Base-by-base conservation (phyloP, 1,284 basidiomycete genomes). In the Rhodotorula sp. region DNA sequence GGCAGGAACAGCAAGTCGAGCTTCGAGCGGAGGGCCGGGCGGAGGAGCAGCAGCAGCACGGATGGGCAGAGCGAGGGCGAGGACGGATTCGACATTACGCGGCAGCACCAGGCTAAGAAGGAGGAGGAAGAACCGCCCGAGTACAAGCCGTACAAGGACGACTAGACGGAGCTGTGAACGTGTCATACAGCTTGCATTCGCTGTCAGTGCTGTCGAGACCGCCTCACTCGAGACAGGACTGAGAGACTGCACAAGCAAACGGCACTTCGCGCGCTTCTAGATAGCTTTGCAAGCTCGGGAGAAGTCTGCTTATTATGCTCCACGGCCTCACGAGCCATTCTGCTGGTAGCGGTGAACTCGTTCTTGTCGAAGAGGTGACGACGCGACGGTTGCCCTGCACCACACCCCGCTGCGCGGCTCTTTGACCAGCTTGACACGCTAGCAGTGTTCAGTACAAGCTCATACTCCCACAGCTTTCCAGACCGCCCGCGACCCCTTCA, bases 1-100 rank as follows among this genome's bases (percentile, higher is more conserved):
- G 15, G 71, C 66, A 62, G 72, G 58, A 65, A 58, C 46, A 66
- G 60, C 22, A 67, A 56, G 65, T 61, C 39, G 39, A 44, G 39
- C 39, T 44, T 44, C 19, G 39, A 44, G 39, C 39, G 39, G 39
- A 44, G 39, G 39, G 32, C 32, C 24, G 17, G 52, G 36, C 30
- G 34, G 32, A 63, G 47, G n/a, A 49, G 49, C 27, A 27, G 49
- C 27, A 27, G 36, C n/a, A n/a, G n/a, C 7, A 46, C 24, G 29
- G 24, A 34, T 44, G 39, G 39, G 19, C 39, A 17, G 13, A 44
- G 39, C 39, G 39, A 44, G 3, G 60, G 53, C 6, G 60, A 53
- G 9, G 64, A 66, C 32, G 60, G 54, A 13, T 32, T 59, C 30
- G 68, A 70, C 46, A 66, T 70, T 17, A 70, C 68, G 29, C 63